A percentile compares a stretch with the other conserved stretches of the same genome.
Conservation (phyloP, 768 basidiomycete genomes). For the Suillus subluteus region DNA sequence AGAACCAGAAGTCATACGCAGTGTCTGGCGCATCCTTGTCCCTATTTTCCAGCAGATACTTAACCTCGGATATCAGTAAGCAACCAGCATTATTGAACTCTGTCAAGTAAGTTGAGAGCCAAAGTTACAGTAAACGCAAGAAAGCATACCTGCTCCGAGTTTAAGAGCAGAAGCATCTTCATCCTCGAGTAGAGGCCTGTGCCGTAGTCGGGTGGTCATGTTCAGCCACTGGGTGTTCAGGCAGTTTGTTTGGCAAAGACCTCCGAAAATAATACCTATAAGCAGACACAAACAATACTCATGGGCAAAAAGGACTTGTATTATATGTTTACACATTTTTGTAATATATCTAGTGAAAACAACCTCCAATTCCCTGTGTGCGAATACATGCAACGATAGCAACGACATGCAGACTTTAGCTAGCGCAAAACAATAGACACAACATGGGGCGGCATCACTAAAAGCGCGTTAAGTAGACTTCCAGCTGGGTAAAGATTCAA, state of each 20-base stretch:
- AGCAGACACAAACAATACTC: conserved; percentile 16
- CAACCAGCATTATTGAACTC: conserved; percentile 94
- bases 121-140: not conserved
- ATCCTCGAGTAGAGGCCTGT: conserved; percentile 70
- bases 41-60: conserved; percentile 84
- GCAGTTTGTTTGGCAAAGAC: conserved; percentile 37
- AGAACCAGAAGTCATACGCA: conserved; percentile 52
- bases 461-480: conserved; percentile 12
- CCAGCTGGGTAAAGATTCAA: not conserved
- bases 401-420: conserved; percentile 30
- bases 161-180: conserved; percentile 87
- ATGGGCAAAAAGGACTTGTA: conserved; percentile 23
- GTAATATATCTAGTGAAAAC: conserved; percentile 38
- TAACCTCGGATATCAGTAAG: conserved; percentile 90
- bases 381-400: conserved; percentile 32
- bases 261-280: conserved; percentile 30
- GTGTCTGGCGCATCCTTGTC: conserved; percentile 89
- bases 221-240: conserved; percentile 48
- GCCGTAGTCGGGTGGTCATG: conserved; percentile 64
- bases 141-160: conserved; percentile 65
- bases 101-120: conserved; percentile 28
- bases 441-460: conserved; percentile 17
- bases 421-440: conserved; percentile 22
- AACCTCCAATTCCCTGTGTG: conserved; percentile 20
- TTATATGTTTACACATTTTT: conserved; percentile 44